phyloP scores from a whole-genome alignment of 768 basidiomycete genomes.

The Lyophyllum semitale region DNA sequence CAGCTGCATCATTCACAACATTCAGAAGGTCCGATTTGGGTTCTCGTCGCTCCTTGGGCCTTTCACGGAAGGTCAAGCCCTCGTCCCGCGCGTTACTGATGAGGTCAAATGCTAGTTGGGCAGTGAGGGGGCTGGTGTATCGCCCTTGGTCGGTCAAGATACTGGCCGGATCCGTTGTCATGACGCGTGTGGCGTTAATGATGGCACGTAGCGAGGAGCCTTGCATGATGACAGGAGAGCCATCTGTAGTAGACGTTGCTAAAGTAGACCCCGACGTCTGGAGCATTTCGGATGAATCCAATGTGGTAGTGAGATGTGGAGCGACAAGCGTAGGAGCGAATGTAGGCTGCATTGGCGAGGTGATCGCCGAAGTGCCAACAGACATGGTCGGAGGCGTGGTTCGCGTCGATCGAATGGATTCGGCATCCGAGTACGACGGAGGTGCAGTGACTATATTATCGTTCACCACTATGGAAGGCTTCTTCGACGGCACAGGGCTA shows the following conservation, averaged over 20 bases:
- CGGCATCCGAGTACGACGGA: conserved; percentile 29
- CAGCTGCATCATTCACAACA: conserved; percentile 21
- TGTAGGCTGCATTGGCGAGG: conserved; percentile 41
- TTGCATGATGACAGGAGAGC: conserved; percentile 41
- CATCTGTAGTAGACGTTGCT: conserved; percentile 22
- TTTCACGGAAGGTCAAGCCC: conserved; percentile 49
- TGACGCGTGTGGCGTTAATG: conserved; percentile 82
- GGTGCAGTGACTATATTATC: conserved; percentile 5
- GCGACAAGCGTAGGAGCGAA: conserved; percentile 42
- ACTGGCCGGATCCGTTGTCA: conserved; percentile 77
- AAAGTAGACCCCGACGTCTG: conserved; percentile 20
- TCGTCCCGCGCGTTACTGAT: conserved; percentile 70
- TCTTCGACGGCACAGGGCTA: conserved; percentile 43
- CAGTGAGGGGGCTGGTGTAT: conserved; percentile 63
- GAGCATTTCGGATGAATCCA: conserved; percentile 29
- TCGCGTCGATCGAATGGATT: conserved; percentile 34
- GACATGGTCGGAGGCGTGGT: conserved; percentile 23
- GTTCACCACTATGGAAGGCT: conserved; percentile 18
- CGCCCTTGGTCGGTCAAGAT: conserved; percentile 71
- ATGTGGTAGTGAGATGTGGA: conserved; percentile 43
- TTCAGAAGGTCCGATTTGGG: conserved; percentile 17
- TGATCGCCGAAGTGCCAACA: conserved; percentile 28
- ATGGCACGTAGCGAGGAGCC: conserved; percentile 76
- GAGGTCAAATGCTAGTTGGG: conserved; percentile 64
- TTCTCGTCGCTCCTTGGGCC: conserved; percentile 50